phyloP scores from a whole-genome alignment of 192 early-diverging fungal genomes.

The Backusella morwellensis region DNA sequence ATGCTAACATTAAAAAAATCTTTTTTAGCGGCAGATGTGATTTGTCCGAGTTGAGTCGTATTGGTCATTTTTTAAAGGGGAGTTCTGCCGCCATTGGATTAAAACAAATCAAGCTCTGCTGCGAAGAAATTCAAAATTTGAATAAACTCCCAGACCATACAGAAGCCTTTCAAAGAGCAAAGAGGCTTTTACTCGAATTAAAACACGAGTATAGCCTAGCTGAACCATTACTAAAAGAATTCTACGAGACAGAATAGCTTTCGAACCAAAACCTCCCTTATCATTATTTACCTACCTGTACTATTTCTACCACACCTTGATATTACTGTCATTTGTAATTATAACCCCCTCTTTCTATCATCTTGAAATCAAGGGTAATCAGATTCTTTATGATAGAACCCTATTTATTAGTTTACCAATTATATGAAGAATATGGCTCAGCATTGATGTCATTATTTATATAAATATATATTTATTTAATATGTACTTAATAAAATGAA shows the following conservation, averaged over 20 bases:
- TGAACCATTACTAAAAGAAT: background rate
- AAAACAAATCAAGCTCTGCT: background rate
- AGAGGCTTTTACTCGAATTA: background rate
- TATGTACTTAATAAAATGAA: too few species aligned
- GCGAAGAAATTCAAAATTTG: constrained; percentile 3
- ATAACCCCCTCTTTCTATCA: background rate
- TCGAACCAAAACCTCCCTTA: background rate
- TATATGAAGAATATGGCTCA: background rate
- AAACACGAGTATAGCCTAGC: background rate
- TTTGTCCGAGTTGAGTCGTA: background rate
- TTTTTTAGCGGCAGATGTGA: background rate
- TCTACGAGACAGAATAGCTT: background rate
- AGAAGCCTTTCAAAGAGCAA: background rate
- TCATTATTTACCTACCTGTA: background rate
- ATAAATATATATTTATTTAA: background rate
- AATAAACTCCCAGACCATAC: background rate
- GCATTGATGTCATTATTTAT: background rate
- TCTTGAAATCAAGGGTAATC: too few species aligned
- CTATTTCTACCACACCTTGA: background rate
- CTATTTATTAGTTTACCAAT: background rate
- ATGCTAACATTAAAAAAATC: background rate
- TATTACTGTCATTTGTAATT: background rate
- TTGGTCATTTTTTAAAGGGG: constrained; percentile 3
- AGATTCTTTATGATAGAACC: background rate
- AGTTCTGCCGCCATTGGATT: background rate